Evolutionary conservation across 148 eudicot genomes (phyloP), one percentile per base, ranked within the genome.

Genomic region (Rhododendron williamsianum): DNA sequence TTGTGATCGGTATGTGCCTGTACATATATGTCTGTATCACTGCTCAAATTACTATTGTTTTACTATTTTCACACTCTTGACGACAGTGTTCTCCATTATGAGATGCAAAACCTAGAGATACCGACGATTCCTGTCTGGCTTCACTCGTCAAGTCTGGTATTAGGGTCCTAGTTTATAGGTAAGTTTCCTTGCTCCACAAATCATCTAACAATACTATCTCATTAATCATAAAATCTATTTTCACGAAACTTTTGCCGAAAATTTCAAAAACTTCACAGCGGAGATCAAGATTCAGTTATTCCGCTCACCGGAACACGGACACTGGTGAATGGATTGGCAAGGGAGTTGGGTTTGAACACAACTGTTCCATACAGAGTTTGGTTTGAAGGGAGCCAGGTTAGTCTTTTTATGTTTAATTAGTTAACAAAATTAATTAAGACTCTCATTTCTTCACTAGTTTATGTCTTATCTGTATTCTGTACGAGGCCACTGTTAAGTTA

Each of bases 381-480:
- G 98, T 82, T 94, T 21, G 86, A 91, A 3, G 93, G 90, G 45
- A 84, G 87, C 56, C 96, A 95, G 95, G 98, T 95, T 23, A 63
- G 81, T 65, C 36, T 4, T 30, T 30, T 30, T 30, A 30, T 30
- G 30, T 30, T 30, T 0, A 27, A 27, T 27, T 30, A 30, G 30
- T 30, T 30, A 30, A 30, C 30, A 30, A 30, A 30, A 30, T 30
- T 30, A 30, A 30, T 30, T 30, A 30, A 30, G 30, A 30, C 30
- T 30, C 30, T 30, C 30, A 30, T 30, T 30, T 30, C 30, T 30
- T 30, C 30, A 30, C 30, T 30, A 30, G 30, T 30, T 30, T 30
- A 30, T 30, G 30, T 30, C 30, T 30, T 30, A 30, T 30, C 30
- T 30, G 30, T 30, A 30, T 30, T 30, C 30, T 30, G 30, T 30